Evolutionary conservation across 2,329 filamentous ascomycete species (phyloP), one percentile per base, ranked within the genome.

Genomic region (Fusarium continuum): DNA sequence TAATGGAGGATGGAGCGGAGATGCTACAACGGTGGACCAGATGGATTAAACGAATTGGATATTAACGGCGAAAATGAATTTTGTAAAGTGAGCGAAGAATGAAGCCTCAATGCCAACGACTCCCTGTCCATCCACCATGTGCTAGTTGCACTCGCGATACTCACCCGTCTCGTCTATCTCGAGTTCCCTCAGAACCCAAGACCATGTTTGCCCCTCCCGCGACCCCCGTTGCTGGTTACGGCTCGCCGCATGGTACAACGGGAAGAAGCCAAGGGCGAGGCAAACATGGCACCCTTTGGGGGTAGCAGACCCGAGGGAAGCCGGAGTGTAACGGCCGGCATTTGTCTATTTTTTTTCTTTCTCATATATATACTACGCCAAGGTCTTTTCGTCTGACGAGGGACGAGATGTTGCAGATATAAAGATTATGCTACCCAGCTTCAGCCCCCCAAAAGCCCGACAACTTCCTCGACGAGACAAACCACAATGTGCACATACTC

Each of bases 21-120:
- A 68, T 35, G 65, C 67, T 7, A 66, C 69, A 49, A 73, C 73
- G 6, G 73, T 77, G 31, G 72, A 74, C 28, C 70, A 76, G 69
- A 74, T 76, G 71, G 72, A 74, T 34, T 74, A 68, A 52, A 34
- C 22, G 9, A 26, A 23, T 14, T 5, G 26, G 39, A 36, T 47
- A 56, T 25, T 19, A 62, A 47, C 20, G 29, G 40, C 32, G 47
- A 39, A 22, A 47, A 19, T 39, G 32, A 8, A 25, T 29, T 14
- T 53, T 34, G 43, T 54, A 40, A 48, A 54, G 43, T 34, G 26
- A 46, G 31, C 26, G 29, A n/a, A 8, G 13, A 31, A n/a, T 35
- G 39, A 45, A 20, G 4, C 29, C 20, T 20, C 6, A 36, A 38
- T 40, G 34, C 40, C n/a, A 43, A 17, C 31, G 16, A 31, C 23